Evolutionary conservation across 352 stramenopile species (phyloP), one percentile per base, ranked within the genome.

Genomic region (Hyaloperonospora arabidopsidis): DNA sequence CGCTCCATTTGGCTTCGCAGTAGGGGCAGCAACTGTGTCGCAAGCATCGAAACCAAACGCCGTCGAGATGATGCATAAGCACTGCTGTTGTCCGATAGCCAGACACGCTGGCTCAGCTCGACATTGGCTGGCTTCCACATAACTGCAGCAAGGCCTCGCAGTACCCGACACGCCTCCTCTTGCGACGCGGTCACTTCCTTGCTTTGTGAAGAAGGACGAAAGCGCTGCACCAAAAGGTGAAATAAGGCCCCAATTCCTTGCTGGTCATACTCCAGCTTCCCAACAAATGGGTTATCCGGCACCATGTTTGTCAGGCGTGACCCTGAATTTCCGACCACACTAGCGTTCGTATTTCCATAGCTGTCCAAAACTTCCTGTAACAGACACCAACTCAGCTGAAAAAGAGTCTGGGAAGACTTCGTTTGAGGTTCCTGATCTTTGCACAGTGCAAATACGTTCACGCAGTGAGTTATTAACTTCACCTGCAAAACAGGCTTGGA

Each of bases 321-420:
- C 48, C 71, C 72, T 14, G 67, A 54, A 19, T 67, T 72, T 22
- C 39, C 36, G 7, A 32, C 21, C 17, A 34, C 13, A 2, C 12
- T 11, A 19, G 45, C 28, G 40, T 57, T 35, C 39, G 55, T 47
- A 36, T 28, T 55, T 18, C 29, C 46, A 41, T 83, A 84, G 14
- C 68, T 74, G 29, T 84, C 72, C 0, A 89, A 52, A 17, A 86
- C 41, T 29, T 82, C 70, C 23, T 84, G 70, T 4, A 86, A 68
- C 29, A 89, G 45, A 41, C 71, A 74, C 74, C 74, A 86, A 49
- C 76, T 84, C n/a, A 86, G 61, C 47, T 82, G 70, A 47, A 84
- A 84, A 13, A 89, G 55, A 36, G 61, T 23, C 54, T 57, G 45
- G 10, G 49, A 59, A 29, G 40, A 38, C 28, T n/a, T 61, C 17